Evolutionary conservation across 2,329 filamentous ascomycete genomes (phyloP).

Genomic region (Monilinia vaccinii-corymbosi): DNA sequence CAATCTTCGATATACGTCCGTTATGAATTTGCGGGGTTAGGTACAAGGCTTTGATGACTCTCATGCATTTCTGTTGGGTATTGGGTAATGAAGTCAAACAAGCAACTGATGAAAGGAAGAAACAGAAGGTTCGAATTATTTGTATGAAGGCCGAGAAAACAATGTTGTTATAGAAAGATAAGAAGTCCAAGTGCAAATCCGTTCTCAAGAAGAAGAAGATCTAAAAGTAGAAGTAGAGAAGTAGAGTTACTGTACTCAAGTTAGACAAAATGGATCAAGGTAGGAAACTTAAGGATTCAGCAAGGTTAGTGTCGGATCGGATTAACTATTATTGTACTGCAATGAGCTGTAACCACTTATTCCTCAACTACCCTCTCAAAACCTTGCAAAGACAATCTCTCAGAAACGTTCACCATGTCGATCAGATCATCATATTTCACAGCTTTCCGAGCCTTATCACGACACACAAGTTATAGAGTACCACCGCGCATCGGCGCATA

Average conservation of each 20-base stretch:
- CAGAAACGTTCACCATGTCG: background rate
- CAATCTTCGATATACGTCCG: background rate
- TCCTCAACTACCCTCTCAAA: no score
- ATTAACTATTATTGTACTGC: background rate
- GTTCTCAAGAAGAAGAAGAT: background rate
- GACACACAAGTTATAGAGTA: background rate
- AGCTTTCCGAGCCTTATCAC: constrained; percentile 2
- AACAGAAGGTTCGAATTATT: background rate
- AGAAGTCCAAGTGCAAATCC: background rate
- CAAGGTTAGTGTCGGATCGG: background rate
- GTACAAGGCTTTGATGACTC: constrained; percentile 4
- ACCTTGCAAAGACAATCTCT: no score
- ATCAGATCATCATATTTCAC: background rate
- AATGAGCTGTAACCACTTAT: no score
- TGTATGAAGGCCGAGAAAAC: background rate
- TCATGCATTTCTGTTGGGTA: background rate
- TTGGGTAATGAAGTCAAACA: background rate
- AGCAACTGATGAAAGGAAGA: background rate
- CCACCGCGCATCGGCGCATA: background rate
- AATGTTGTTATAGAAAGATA: no score
- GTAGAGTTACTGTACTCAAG: no score
- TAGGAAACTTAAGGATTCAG: background rate
- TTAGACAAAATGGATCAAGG: background rate
- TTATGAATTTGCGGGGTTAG: background rate
- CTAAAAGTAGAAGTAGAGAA: no score